A percentile compares a stretch with the other conserved stretches of the same genome.
Evolutionary conservation across 1,139 yeast genomes (phyloP).

Genomic region (Barnettozyma hawaiiensis): DNA sequence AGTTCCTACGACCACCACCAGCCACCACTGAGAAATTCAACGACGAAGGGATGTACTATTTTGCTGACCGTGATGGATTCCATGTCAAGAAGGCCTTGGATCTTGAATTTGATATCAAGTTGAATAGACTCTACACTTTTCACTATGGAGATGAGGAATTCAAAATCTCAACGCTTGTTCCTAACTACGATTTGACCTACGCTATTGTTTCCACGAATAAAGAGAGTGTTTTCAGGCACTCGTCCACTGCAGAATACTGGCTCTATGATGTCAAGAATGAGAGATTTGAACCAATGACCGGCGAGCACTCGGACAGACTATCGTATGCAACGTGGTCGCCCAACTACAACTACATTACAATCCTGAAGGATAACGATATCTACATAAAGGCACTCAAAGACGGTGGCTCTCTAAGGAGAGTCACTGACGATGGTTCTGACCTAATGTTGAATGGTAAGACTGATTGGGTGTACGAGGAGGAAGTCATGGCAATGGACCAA

Average conservation of each 20-base stretch:
- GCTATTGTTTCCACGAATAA: conserved; percentile 32
- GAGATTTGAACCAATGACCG: conserved; percentile 38
- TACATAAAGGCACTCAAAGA: conserved; percentile 42
- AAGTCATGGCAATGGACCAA: conserved; percentile 52
- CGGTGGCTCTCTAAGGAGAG: conserved; percentile 38
- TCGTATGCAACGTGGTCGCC: conserved; percentile 68
- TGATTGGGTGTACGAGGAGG: conserved; percentile 93
- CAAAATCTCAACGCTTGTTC: conserved; percentile 23
- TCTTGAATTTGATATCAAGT: conserved; percentile 30
- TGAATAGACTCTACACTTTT: conserved; percentile 37
- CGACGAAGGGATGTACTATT: conserved; percentile 32
- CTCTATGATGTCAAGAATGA: conserved; percentile 36
- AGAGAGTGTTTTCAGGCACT: conserved; percentile 65
- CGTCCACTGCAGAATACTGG: conserved; percentile 61
- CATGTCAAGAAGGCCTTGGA: conserved; percentile 31
- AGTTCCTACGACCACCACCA: conserved; percentile 32
- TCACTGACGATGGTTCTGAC: conserved; percentile 61
- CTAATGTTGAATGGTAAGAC: conserved; percentile 70
- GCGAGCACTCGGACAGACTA: conserved; percentile 24
- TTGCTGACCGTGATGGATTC: conserved; percentile 20
- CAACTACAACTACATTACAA: conserved; percentile 51
- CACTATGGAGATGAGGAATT: conserved; percentile 22
- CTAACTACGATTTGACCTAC: conserved; percentile 29
- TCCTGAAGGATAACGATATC: conserved; percentile 55
- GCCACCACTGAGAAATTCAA: conserved; percentile 8